phyloP scores from a whole-genome alignment of 2,329 filamentous ascomycete genomes.

The Phaeophleospora eucalypticola region DNA sequence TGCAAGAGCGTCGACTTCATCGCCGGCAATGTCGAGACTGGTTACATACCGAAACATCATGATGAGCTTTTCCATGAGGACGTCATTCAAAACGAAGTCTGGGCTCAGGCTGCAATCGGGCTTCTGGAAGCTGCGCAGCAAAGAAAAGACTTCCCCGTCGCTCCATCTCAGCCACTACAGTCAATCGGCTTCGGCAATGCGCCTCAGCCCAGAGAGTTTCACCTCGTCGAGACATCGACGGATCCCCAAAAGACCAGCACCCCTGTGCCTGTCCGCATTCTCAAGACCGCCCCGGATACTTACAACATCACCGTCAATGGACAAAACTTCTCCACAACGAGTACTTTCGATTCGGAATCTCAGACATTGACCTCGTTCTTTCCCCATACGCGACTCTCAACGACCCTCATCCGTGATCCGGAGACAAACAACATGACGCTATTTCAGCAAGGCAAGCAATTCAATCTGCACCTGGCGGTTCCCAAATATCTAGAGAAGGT shows the following conservation, averaged over 20 bases:
- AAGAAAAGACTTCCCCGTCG: constrained; percentile 19
- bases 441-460: constrained; percentile 66
- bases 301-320: constrained; percentile 50
- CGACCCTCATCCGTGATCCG: constrained; percentile 66
- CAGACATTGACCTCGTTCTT: constrained; percentile 69
- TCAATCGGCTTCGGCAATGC: constrained; percentile 56
- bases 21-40: constrained; percentile 84
- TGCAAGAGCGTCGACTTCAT: constrained; percentile 80
- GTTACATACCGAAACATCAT: constrained; percentile 87
- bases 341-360: constrained; percentile 42
- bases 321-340: constrained; percentile 33
- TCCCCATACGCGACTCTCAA: constrained; percentile 71
- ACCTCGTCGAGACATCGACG: constrained; percentile 46
- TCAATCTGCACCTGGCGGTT: constrained; percentile 51
- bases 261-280: constrained; percentile 42
- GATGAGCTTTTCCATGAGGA: constrained; percentile 67
- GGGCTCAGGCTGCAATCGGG: constrained; percentile 81
- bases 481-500: constrained; percentile 86
- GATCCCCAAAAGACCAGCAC: constrained; percentile 40
- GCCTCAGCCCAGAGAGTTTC: constrained; percentile 59
- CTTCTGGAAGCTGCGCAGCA: constrained; percentile 48
- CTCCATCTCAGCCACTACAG: constrained; percentile 28
- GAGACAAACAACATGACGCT: constrained; percentile 59
- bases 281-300: constrained; percentile 47
- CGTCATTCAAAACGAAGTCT: constrained; percentile 64